These are phyloP conservation scores for maize (Zea mays) DNA, from an alignment of 176 grass and related monocot species.

Conservation along the genomic window Zm-B73-REFERENCE-NAM-5.0 NC_050099.1:45292001-45292500, in stretches of 20 bases:
- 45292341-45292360: background rate
- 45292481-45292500: background rate
- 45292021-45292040: slow-evolving; percentile 58
- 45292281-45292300: slow-evolving; percentile 81
- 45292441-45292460: background rate
- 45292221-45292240: slow-evolving; percentile 58
- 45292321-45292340: background rate
- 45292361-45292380: background rate
- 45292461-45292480: background rate
- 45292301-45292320: slow-evolving; percentile 35
- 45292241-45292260: slow-evolving; percentile 47
- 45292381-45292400: background rate
- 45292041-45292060: slow-evolving; percentile 50
- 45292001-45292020: slow-evolving; percentile 52
- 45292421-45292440: background rate
- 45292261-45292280: slow-evolving; percentile 63
- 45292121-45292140: slow-evolving; percentile 81
- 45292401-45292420: background rate
- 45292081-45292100: slow-evolving; percentile 85
- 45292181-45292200: slow-evolving; percentile 64
- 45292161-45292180: slow-evolving; percentile 63
- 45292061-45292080: slow-evolving; percentile 25
- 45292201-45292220: slow-evolving; percentile 63
- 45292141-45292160: slow-evolving; percentile 52
- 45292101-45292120: slow-evolving; percentile 65